Evolutionary conservation across 768 basidiomycete species (phyloP).

Genomic region (Amanita rimosa): DNA sequence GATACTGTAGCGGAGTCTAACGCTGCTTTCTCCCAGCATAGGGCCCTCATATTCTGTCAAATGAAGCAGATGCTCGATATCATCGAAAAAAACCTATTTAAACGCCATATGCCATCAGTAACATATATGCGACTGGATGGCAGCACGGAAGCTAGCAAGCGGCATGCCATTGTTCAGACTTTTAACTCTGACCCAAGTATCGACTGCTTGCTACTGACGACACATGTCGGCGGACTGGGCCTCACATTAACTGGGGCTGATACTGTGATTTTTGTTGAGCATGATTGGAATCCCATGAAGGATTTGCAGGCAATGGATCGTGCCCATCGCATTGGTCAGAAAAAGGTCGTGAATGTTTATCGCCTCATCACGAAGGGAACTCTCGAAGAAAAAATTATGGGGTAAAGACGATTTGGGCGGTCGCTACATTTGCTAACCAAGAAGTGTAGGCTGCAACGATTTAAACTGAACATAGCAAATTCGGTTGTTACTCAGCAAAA

Average conservation of each 20-base stretch:
- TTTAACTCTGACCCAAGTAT: slow-evolving; percentile 98
- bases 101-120: slow-evolving; percentile 84
- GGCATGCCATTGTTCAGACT: slow-evolving; percentile 94
- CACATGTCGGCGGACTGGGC: slow-evolving; percentile 93
- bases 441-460: slow-evolving; percentile 74
- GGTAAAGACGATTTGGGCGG: slow-evolving; percentile 37
- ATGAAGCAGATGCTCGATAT: slow-evolving; percentile 99
- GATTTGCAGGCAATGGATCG: slow-evolving; percentile 99
- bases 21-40: slow-evolving; percentile 79
- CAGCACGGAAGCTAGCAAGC: slow-evolving; percentile 82
- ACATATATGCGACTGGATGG: slow-evolving; percentile 99
- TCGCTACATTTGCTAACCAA: slow-evolving; percentile 5
- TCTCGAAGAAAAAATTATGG: slow-evolving; percentile 99
- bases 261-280: slow-evolving; percentile 98
- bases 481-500: slow-evolving; percentile 98
- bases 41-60: slow-evolving; percentile 99
- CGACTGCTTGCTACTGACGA: slow-evolving; percentile 90
- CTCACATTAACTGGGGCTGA: slow-evolving; percentile 96
- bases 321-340: slow-evolving; percentile 96
- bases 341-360: slow-evolving; percentile 98
- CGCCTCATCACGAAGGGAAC: slow-evolving; percentile 95
- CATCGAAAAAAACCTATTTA: slow-evolving; percentile 91
- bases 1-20: slow-evolving; percentile 45
- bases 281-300: slow-evolving; percentile 99
- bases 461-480: slow-evolving; percentile 96